Conservation (phyloP, 1,139 yeast genomes). For the Debaryomycetaceae sp. region DNA sequence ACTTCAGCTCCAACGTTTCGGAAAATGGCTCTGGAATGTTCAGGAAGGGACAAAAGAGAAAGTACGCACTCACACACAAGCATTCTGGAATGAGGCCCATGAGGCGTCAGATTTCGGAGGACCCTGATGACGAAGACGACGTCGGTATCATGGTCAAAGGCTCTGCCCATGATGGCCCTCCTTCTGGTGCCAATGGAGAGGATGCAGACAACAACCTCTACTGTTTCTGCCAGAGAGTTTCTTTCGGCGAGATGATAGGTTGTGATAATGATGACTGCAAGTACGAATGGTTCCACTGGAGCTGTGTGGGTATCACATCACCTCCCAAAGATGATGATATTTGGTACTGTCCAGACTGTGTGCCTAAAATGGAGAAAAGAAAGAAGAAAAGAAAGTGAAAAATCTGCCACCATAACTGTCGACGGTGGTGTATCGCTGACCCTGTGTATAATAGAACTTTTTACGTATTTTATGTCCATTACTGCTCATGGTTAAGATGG, state of each 20-base stretch:
- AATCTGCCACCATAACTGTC: background rate
- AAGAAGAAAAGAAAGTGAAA: constrained; percentile 40
- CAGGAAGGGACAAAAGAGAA: constrained; percentile 27
- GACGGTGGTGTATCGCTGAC: background rate
- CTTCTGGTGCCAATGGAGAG: constrained; percentile 33
- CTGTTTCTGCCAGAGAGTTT: constrained; percentile 81
- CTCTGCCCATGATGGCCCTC: constrained; percentile 7
- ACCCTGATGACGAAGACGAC: constrained; percentile 15
- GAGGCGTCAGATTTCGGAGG: constrained; percentile 26
- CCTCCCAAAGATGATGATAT: constrained; percentile 64
- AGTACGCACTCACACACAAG: constrained; percentile 17
- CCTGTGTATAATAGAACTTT: background rate
- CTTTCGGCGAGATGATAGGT: constrained; percentile 90
- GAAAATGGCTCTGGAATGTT: constrained; percentile 11
- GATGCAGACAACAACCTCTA: constrained; percentile 66
- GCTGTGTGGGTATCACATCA: constrained; percentile 74
- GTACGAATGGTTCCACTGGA: constrained; percentile 85
- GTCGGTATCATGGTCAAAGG: constrained; percentile 6
- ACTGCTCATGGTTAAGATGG: background rate
- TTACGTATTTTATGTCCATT: background rate
- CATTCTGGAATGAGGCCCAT: constrained; percentile 19
- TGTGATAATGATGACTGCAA: constrained; percentile 82
- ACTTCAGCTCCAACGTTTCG: constrained; percentile 18
- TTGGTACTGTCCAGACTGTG: constrained; percentile 75
- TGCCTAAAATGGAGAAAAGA: constrained; percentile 47